These are phyloP conservation scores for Tripterygium wilfordii DNA, from an alignment of 177 flowering plant species.

Conservation along the genomic window DNA sequence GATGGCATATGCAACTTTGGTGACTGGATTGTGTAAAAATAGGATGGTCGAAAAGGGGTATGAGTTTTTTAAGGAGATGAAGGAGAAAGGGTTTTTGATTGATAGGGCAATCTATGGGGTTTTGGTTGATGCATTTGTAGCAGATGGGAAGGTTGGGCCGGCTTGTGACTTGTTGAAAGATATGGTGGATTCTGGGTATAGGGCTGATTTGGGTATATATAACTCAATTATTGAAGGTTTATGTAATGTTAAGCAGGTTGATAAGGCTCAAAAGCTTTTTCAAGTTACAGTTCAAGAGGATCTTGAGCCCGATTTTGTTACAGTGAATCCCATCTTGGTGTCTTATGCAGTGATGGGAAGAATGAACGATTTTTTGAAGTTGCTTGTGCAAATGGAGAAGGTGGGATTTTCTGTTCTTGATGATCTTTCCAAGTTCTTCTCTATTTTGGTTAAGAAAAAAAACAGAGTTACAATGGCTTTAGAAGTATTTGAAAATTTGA, in stretches of 20 bases:
- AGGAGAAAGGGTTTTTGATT: slow-evolving; percentile 54
- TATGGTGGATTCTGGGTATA: slow-evolving; percentile 69
- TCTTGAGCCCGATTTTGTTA: slow-evolving; percentile 59
- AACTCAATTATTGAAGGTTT: slow-evolving; percentile 72
- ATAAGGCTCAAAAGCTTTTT: slow-evolving; percentile 74
- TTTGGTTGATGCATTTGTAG: slow-evolving; percentile 76
- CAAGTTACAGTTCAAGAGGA: slow-evolving; percentile 53
- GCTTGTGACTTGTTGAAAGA: slow-evolving; percentile 79
- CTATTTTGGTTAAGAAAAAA: slow-evolving; percentile 37
- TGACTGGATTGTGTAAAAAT: slow-evolving; percentile 64
- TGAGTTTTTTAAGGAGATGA: slow-evolving; percentile 75
- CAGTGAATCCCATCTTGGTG: slow-evolving; percentile 67
- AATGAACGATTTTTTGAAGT: slow-evolving; percentile 48
- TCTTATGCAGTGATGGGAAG: slow-evolving; percentile 50
- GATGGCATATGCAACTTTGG: slow-evolving; percentile 71
- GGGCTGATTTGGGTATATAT: slow-evolving; percentile 82
- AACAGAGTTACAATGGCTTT: slow-evolving; percentile 38
- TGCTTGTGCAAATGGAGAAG: slow-evolving; percentile 58
- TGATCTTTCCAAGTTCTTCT: slow-evolving; percentile 58
- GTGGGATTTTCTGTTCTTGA: slow-evolving; percentile 44
- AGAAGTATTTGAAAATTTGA: slow-evolving; percentile 54
- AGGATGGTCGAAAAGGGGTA: slow-evolving; percentile 53
- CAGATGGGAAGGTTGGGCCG: slow-evolving; percentile 48
- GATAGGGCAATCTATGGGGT: slow-evolving; percentile 74
- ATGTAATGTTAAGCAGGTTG: slow-evolving; percentile 53